Evolutionary conservation across 805 yeast genomes (phyloP).

Genomic region (Candida tallmaniae): DNA sequence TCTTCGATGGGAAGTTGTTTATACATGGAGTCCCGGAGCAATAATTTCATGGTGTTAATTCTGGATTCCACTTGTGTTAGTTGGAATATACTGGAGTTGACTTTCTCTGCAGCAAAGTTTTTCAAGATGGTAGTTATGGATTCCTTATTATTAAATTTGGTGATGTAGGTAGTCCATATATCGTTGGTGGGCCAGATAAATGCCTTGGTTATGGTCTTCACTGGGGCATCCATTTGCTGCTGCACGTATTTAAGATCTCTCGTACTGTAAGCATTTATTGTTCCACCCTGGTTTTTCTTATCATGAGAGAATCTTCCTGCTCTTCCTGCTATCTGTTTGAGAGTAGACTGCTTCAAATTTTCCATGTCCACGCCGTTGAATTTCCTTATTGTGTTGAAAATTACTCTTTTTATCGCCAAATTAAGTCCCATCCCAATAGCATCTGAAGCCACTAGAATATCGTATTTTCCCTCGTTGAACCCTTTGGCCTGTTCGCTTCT

Average conservation of each 20-base stretch:
- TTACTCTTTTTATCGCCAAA: constrained; percentile 72
- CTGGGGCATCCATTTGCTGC: constrained; percentile 46
- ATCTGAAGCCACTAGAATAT: constrained; percentile 89
- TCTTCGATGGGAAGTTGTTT: constrained; percentile 45
- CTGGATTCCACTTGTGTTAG: constrained; percentile 10
- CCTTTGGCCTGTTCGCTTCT: constrained; percentile 76
- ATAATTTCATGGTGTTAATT: constrained; percentile 20
- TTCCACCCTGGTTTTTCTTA: constrained; percentile 36
- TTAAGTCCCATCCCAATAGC: constrained; percentile 98
- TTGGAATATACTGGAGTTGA: constrained; percentile 7
- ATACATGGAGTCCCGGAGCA: constrained; percentile 31
- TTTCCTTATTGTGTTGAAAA: constrained; percentile 66
- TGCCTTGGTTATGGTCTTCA: constrained; percentile 54
- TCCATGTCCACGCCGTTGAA: constrained; percentile 58
- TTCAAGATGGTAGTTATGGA: constrained; percentile 6
- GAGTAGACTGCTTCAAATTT: constrained; percentile 55
- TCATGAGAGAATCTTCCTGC: constrained; percentile 72
- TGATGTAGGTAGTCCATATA: constrained; percentile 62
- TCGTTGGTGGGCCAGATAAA: constrained; percentile 76
- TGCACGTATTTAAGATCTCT: constrained; percentile 43
- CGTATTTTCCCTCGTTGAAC: constrained; percentile 76
- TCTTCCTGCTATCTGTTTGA: constrained; percentile 93
- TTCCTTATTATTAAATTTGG: constrained; percentile 46
- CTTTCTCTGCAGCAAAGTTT: constrained; percentile 3
- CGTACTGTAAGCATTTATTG: constrained; percentile 49